Evolutionary conservation across 441 rosid genomes (phyloP).

Genomic region (Isatis lusitanica): DNA sequence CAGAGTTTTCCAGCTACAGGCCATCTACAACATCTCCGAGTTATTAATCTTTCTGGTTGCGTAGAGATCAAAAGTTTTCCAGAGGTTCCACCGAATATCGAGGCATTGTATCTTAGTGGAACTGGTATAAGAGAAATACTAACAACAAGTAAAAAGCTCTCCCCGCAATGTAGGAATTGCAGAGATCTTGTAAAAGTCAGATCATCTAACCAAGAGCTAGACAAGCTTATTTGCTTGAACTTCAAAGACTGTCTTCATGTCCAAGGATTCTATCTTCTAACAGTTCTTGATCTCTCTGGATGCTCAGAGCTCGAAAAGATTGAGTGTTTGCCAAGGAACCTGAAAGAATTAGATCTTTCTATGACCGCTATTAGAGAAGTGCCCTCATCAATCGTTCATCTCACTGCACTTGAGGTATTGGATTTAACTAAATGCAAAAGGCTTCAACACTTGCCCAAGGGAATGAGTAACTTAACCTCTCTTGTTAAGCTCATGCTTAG

Average conservation of each 20-base stretch:
- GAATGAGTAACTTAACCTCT: not conserved
- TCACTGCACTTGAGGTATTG: not conserved
- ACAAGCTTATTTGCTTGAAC: not conserved
- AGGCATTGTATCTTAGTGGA: not conserved
- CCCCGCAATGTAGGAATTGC: not conserved
- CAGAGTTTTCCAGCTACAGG: not conserved
- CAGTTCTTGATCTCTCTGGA: conserved; percentile 9
- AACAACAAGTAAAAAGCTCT: not conserved
- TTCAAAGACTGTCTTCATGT: not conserved
- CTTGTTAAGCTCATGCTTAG: not conserved
- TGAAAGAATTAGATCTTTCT: not conserved
- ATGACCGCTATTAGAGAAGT: not conserved
- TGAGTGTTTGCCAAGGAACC: conserved; percentile 4
- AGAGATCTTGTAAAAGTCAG: not conserved
- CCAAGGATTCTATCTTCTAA: not conserved
- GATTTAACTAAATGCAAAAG: not conserved
- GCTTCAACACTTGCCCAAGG: not conserved
- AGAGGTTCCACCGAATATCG: conserved; percentile 10
- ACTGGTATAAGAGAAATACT: not conserved
- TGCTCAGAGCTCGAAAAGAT: not conserved
- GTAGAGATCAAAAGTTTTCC: not conserved
- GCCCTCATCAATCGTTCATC: not conserved
- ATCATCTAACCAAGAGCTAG: too few relatives aligned
- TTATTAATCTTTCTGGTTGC: conserved; percentile 9
- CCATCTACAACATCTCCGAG: not conserved